phyloP scores from a whole-genome alignment of 139 green algal species.

The Closterium sp. region DNA sequence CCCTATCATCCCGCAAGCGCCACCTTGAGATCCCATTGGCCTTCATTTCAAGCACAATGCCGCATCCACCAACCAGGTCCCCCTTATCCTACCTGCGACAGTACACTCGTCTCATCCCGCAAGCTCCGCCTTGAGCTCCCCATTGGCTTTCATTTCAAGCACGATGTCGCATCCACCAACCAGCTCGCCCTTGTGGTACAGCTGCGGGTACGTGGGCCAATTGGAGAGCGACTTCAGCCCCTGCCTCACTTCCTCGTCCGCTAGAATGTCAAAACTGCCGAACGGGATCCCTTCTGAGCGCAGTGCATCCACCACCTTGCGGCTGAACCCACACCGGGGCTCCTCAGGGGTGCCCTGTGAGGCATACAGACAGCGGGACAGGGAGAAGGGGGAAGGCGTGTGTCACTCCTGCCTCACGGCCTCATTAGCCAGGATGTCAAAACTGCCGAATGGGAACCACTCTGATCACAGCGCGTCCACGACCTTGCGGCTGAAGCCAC shows the following conservation, averaged over 20 bases:
- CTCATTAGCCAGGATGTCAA: slow-evolving; percentile 92
- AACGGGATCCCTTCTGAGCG: slow-evolving; percentile 24
- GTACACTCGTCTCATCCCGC: not conserved
- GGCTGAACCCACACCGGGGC: slow-evolving; percentile 85
- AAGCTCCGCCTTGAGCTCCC: slow-evolving; percentile 41
- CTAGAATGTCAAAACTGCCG: slow-evolving; percentile 88
- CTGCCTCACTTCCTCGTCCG: slow-evolving; percentile 82
- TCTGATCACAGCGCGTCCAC: slow-evolving; percentile 61
- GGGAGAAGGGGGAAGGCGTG: not conserved
- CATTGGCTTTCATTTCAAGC: slow-evolving; percentile 69
- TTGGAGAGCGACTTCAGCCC: slow-evolving; percentile 88
- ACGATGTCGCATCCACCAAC: slow-evolving; percentile 87
- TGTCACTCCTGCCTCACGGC: slow-evolving; percentile 58
- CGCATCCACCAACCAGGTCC: slow-evolving; percentile 92
- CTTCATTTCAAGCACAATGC: slow-evolving; percentile 86
- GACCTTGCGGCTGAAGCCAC: slow-evolving; percentile 89
- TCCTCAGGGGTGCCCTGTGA: slow-evolving; percentile 77
- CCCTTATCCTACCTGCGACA: slow-evolving; percentile 49
- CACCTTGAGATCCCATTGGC: slow-evolving; percentile 30
- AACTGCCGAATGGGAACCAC: slow-evolving; percentile 63
- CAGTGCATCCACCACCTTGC: slow-evolving; percentile 40
- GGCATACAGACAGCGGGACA: slow-evolving; percentile 70
- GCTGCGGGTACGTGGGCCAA: slow-evolving; percentile 93
- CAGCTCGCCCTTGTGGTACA: slow-evolving; percentile 86
- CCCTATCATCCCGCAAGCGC: not conserved